Percentiles rank a stretch among this genome's conserved stretches.
Evolutionary conservation across 176 grass and related monocot species (phyloP).

Genomic region (Otatea glauca): DNA sequence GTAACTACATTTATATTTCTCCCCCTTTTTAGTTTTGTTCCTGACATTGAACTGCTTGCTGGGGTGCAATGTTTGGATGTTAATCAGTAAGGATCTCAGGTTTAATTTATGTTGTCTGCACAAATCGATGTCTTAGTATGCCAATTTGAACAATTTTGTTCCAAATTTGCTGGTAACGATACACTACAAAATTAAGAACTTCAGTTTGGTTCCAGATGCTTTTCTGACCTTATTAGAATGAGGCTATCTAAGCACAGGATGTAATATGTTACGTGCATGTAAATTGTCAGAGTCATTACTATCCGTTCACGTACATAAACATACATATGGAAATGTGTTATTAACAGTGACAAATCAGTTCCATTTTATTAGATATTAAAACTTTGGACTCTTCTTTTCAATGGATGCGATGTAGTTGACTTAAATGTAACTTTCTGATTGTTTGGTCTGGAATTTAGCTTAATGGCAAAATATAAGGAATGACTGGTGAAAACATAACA

Average conservation of each 20-base stretch:
- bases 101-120: not conserved
- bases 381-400: not conserved
- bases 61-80: not conserved
- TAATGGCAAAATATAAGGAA: not conserved
- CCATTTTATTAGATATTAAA: not conserved
- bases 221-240: not conserved
- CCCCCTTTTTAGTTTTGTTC: not conserved
- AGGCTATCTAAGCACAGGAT: not conserved
- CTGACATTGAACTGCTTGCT: not conserved
- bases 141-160: not conserved
- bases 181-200: not conserved
- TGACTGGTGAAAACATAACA: not conserved
- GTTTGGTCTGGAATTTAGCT: conserved; percentile 20
- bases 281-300: not conserved
- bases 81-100: not conserved
- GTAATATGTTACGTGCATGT: not conserved
- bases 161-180: not conserved
- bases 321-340: not conserved
- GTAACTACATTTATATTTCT: not conserved
- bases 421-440: conserved; percentile 20
- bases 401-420: not conserved
- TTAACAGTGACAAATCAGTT: not conserved
- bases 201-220: not conserved
- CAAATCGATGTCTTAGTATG: not conserved
- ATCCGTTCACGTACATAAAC: not conserved